These are phyloP conservation scores for Cyclotella atomus DNA, from an alignment of 108 stramenopile genomes.

Conservation along the genomic window DNA sequence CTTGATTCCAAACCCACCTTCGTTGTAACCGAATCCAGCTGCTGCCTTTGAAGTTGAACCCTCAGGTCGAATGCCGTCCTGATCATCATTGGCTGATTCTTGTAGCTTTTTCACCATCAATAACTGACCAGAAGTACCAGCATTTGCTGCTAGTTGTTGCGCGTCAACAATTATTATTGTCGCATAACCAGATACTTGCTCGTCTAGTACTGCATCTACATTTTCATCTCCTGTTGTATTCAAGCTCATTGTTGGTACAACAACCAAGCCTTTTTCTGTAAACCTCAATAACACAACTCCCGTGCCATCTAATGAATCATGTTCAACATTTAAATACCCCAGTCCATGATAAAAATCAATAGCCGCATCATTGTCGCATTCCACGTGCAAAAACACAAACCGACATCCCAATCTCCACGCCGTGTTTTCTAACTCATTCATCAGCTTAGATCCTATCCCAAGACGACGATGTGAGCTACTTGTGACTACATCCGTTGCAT, in stretches of 20 bases:
- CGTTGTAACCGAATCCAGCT: not conserved
- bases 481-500: conserved; percentile 72
- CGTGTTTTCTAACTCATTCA: conserved; percentile 48
- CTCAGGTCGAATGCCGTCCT: too few relatives aligned
- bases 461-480: conserved; percentile 46
- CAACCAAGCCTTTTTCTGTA: not conserved
- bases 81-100: not conserved
- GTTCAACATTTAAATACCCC: conserved; percentile 41
- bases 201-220: not conserved
- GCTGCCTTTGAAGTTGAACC: not conserved
- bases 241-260: not conserved
- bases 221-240: not conserved
- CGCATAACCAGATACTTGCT: not conserved
- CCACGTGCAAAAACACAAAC: conserved; percentile 55
- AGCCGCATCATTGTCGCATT: conserved; percentile 49
- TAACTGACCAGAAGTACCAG: conserved; percentile 45
- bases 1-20: not conserved
- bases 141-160: conserved; percentile 36
- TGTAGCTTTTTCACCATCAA: conserved; percentile 45
- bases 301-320: not conserved
- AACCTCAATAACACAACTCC: not conserved
- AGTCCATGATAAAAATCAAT: conserved; percentile 50
- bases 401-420: conserved; percentile 19
- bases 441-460: conserved; percentile 60
- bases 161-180: conserved; percentile 10